Conservation (phyloP, 306 rosid species). For the Cercis canadensis region DNA sequence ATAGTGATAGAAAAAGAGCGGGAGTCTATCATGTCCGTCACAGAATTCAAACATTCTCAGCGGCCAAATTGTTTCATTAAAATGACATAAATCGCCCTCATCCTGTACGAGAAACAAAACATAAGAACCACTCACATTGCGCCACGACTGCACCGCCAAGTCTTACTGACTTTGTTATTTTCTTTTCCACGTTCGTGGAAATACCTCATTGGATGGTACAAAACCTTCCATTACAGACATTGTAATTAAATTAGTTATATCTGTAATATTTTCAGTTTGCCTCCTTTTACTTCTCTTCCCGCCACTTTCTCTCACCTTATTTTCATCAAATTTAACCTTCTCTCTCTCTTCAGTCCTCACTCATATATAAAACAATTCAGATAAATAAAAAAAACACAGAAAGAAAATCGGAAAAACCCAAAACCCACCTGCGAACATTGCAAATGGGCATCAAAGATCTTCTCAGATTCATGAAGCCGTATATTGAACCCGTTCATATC, state of each 20-base stretch:
- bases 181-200: background rate
- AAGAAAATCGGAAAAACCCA: conserved; percentile 36
- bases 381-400: background rate
- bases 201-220: background rate
- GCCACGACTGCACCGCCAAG: too few species aligned
- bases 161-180: too few species aligned
- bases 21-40: too few species aligned
- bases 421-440: conserved; percentile 34
- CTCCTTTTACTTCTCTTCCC: conserved; percentile 56
- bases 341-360: background rate
- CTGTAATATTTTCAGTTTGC: conserved; percentile 18
- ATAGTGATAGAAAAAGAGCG: too few species aligned
- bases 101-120: too few species aligned
- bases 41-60: too few species aligned
- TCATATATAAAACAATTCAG: background rate
- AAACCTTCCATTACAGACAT: background rate
- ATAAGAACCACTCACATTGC: too few species aligned
- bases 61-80: too few species aligned
- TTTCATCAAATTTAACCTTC: too few species aligned
- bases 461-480: conserved; percentile 91
- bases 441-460: conserved; percentile 96
- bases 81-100: too few species aligned
- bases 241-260: background rate
- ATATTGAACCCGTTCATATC: conserved; percentile 67
- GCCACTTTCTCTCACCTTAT: conserved; percentile 56